Percentiles rank a stretch among this genome's conserved stretches.
phyloP scores from a whole-genome alignment of 805 yeast genomes.

The Starmerella roubikii region DNA sequence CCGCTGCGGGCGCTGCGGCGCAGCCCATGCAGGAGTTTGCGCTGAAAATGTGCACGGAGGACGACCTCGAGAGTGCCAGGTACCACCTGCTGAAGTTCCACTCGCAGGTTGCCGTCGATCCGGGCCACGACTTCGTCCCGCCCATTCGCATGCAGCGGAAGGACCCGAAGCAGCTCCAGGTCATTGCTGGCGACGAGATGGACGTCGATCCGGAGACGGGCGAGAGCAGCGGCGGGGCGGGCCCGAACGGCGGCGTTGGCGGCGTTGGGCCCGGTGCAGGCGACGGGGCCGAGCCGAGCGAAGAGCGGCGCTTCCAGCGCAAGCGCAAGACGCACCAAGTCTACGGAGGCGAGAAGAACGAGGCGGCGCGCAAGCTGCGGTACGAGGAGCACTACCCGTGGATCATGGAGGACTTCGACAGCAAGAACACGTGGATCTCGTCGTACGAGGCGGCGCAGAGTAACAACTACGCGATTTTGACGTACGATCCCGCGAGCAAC shows the following conservation, averaged over 20 bases:
- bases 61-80: slow-evolving; percentile 58
- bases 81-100: slow-evolving; percentile 76
- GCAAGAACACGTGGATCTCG: slow-evolving; percentile 88
- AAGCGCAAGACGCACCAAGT: slow-evolving; percentile 71
- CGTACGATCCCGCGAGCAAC: slow-evolving; percentile 51
- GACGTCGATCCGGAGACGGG: slow-evolving; percentile 25
- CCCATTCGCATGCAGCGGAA: slow-evolving; percentile 86
- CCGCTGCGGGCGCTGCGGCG: slow-evolving; percentile 4
- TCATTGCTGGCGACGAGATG: slow-evolving; percentile 38
- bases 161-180: slow-evolving; percentile 84
- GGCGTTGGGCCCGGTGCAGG: not conserved
- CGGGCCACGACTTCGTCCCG: slow-evolving; percentile 51
- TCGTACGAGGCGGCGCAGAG: slow-evolving; percentile 85
- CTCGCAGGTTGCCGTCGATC: slow-evolving; percentile 57
- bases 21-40: slow-evolving; percentile 33
- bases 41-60: slow-evolving; percentile 56
- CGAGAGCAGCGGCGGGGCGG: slow-evolving; percentile 18
- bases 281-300: slow-evolving; percentile 1
- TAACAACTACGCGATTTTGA: slow-evolving; percentile 73
- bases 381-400: slow-evolving; percentile 97
- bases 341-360: slow-evolving; percentile 71
- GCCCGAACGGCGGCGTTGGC: slow-evolving; percentile 7
- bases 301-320: slow-evolving; percentile 20
- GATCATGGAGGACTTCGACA: slow-evolving; percentile 96
- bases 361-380: slow-evolving; percentile 65